Percentiles rank a stretch among this genome's conserved stretches.
Evolutionary conservation across 768 basidiomycete species (phyloP).

Genomic region (Lactifluus piperatus): DNA sequence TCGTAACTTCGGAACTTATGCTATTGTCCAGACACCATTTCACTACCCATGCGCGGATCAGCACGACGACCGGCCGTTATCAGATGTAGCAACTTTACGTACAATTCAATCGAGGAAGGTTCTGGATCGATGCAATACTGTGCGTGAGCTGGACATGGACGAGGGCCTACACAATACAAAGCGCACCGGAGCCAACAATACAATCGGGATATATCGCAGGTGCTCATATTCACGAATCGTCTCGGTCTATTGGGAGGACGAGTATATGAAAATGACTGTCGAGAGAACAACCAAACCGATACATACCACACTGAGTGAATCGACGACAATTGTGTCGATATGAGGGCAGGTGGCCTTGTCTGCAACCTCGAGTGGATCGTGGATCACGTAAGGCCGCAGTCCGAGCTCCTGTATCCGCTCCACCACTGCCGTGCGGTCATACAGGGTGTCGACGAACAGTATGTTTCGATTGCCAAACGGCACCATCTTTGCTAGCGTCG

Average conservation of each 20-base stretch:
- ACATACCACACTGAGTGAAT: slow-evolving; percentile 76
- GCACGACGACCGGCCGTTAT: slow-evolving; percentile 13
- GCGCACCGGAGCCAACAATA: slow-evolving; percentile 68
- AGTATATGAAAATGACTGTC: not conserved
- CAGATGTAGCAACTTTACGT: slow-evolving; percentile 26
- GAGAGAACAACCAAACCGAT: slow-evolving; percentile 17
- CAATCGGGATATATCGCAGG: slow-evolving; percentile 92
- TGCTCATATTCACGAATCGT: slow-evolving; percentile 87
- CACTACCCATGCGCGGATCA: slow-evolving; percentile 37
- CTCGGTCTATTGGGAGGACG: slow-evolving; percentile 53
- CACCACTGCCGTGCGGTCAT: slow-evolving; percentile 67
- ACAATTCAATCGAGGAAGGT: slow-evolving; percentile 69
- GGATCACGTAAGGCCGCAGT: slow-evolving; percentile 66
- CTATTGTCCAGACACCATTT: slow-evolving; percentile 97
- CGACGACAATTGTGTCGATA: slow-evolving; percentile 93
- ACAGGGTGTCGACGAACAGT: slow-evolving; percentile 82
- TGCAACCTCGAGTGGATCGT: slow-evolving; percentile 70
- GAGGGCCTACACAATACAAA: not conserved
- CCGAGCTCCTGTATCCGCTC: slow-evolving; percentile 72
- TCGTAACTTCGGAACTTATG: slow-evolving; percentile 90
- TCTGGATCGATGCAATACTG: slow-evolving; percentile 23
- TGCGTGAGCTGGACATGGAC: not conserved
- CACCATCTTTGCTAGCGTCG: slow-evolving; percentile 67
- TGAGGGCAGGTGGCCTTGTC: slow-evolving; percentile 77
- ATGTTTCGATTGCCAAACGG: slow-evolving; percentile 85